Evolutionary conservation across 2,329 filamentous ascomycete species (phyloP).

Genomic region (Coleophoma cylindrospora): DNA sequence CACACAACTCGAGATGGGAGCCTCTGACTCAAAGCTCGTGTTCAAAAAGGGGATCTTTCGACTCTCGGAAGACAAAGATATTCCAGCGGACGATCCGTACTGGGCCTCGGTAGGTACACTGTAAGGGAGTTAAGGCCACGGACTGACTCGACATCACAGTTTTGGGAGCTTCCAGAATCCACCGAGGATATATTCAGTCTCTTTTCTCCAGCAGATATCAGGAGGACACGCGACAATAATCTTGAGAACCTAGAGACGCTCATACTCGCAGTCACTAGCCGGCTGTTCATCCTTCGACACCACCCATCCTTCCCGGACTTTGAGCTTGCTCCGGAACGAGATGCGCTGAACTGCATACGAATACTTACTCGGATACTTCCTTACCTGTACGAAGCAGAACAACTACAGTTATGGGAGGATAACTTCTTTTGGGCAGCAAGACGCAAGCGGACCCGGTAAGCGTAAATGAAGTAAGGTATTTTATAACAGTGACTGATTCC

Average conservation of each 20-base stretch:
- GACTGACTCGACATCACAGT: slow-evolving; percentile 45
- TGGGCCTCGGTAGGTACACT: slow-evolving; percentile 74
- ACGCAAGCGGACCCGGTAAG: slow-evolving; percentile 56
- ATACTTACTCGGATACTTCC: slow-evolving; percentile 86
- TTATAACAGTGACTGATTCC: slow-evolving; percentile 17
- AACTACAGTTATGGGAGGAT: slow-evolving; percentile 80
- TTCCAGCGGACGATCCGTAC: slow-evolving; percentile 82
- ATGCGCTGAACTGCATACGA: slow-evolving; percentile 93
- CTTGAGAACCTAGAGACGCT: slow-evolving; percentile 88
- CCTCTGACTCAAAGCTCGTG: slow-evolving; percentile 96
- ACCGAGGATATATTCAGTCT: slow-evolving; percentile 95
- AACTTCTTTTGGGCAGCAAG: slow-evolving; percentile 85
- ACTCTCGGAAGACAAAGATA: slow-evolving; percentile 85
- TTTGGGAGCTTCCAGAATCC: slow-evolving; percentile 95
- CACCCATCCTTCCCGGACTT: slow-evolving; percentile 87
- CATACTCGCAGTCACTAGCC: slow-evolving; percentile 76
- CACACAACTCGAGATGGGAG: slow-evolving; percentile 63
- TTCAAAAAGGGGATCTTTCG: slow-evolving; percentile 99
- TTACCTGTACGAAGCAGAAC: slow-evolving; percentile 86
- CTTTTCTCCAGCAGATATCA: slow-evolving; percentile 84
- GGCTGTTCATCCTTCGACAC: slow-evolving; percentile 76
- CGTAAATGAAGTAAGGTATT: background rate
- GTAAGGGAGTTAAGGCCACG: background rate
- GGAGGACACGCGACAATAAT: slow-evolving; percentile 78
- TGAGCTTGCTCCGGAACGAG: slow-evolving; percentile 74